phyloP scores from a whole-genome alignment of 768 basidiomycete genomes.

The Russula emetica region DNA sequence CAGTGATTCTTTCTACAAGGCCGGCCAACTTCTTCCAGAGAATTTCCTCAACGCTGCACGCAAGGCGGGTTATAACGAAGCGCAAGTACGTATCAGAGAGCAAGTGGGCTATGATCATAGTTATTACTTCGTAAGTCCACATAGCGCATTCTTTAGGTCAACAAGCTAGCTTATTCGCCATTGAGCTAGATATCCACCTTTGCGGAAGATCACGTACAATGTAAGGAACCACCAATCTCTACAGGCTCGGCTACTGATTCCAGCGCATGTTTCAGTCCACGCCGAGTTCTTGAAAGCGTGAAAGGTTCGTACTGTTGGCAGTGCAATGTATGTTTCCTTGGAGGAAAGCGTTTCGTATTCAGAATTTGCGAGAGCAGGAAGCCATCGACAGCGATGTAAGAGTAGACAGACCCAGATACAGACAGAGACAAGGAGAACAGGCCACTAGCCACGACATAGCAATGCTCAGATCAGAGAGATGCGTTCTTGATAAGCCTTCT shows the following conservation, averaged over 20 bases:
- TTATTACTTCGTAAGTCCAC: constrained; percentile 70
- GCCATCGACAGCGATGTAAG: constrained; percentile 6
- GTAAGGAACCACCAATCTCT: constrained; percentile 38
- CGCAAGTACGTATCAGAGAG: constrained; percentile 70
- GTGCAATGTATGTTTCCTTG: neutral
- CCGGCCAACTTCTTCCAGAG: constrained; percentile 87
- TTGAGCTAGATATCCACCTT: constrained; percentile 76
- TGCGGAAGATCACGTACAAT: constrained; percentile 83
- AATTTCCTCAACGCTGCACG: constrained; percentile 79
- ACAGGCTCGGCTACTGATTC: constrained; percentile 23
- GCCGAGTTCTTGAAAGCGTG: constrained; percentile 81
- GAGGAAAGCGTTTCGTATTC: constrained; percentile 6
- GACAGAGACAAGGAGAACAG: neutral
- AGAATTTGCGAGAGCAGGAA: constrained; percentile 20
- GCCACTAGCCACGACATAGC: neutral
- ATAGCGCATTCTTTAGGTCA: neutral
- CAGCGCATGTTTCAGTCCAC: constrained; percentile 55
- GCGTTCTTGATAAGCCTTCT: constrained; percentile 55
- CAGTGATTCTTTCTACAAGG: constrained; percentile 75
- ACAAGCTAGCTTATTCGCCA: neutral
- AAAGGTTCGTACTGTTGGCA: constrained; percentile 19
- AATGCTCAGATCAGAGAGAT: constrained; percentile 34
- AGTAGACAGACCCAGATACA: constrained; percentile 4
- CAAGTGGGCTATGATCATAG: constrained; percentile 87
- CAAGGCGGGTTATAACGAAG: constrained; percentile 64